phyloP scores from a whole-genome alignment of 441 rosid genomes.

The Erodium texanum region DNA sequence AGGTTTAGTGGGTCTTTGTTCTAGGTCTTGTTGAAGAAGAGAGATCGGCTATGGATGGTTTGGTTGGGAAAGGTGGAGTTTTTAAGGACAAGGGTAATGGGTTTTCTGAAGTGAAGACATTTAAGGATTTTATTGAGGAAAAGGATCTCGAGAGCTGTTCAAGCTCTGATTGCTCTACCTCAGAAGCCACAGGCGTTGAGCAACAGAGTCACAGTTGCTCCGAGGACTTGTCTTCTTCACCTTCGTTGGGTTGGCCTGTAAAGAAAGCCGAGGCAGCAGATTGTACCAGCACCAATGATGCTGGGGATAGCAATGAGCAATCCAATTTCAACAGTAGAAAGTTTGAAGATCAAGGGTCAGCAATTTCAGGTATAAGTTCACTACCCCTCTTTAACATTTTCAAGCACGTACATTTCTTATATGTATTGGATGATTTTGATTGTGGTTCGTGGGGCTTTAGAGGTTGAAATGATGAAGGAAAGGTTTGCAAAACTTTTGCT shows the following conservation, averaged over 20 bases:
- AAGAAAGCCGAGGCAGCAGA: constrained; percentile 11
- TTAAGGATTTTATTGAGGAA: constrained; percentile 37
- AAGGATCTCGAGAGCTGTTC: background rate
- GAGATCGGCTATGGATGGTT: too few species aligned
- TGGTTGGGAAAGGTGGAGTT: too few species aligned
- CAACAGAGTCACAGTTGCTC: constrained; percentile 20
- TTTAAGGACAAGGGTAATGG: constrained; percentile 20
- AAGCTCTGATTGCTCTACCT: too few species aligned
- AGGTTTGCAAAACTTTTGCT: constrained; percentile 85
- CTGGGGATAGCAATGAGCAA: background rate
- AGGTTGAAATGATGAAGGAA: constrained; percentile 91
- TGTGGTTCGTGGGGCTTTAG: constrained; percentile 27
- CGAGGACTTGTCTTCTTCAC: constrained; percentile 53
- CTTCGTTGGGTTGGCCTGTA: constrained; percentile 10
- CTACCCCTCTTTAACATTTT: background rate
- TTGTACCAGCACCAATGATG: constrained; percentile 26
- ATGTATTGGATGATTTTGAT: background rate
- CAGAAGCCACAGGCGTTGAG: too few species aligned
- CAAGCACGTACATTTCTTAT: background rate
- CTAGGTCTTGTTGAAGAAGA: too few species aligned
- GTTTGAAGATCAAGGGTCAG: constrained; percentile 38
- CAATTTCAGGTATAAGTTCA: constrained; percentile 43
- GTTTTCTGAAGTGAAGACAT: constrained; percentile 20
- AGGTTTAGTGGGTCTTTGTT: background rate
- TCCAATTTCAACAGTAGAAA: constrained; percentile 9